These are phyloP conservation scores for Glycine soja DNA, from an alignment of 306 rosid genomes.

Conservation along the genomic window DNA sequence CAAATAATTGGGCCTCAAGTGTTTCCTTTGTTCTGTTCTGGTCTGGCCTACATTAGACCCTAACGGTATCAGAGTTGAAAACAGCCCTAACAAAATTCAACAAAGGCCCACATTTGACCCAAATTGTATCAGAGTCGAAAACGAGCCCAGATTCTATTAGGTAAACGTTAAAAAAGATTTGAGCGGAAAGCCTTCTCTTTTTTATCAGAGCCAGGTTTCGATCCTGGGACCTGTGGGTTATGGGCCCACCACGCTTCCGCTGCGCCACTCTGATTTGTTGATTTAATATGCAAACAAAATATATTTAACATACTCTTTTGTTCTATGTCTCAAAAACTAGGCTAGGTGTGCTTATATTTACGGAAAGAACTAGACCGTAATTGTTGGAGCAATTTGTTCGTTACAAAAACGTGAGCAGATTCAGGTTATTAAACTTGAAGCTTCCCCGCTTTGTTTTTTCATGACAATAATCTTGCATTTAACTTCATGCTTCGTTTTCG, in stretches of 20 bases:
- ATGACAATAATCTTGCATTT: no score
- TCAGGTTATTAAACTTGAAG: no score
- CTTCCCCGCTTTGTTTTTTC: no score
- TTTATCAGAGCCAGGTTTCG: slow-evolving; percentile 80
- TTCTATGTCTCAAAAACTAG: no score
- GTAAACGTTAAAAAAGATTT: not conserved
- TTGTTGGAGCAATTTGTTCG: not conserved
- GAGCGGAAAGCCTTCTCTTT: slow-evolving; percentile 24
- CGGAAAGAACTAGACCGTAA: not conserved
- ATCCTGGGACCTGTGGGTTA: slow-evolving; percentile 81
- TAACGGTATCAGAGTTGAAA: no score
- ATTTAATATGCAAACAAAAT: fast-evolving
- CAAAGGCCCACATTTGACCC: not conserved
- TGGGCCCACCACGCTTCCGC: slow-evolving; percentile 88
- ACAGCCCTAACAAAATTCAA: not conserved
- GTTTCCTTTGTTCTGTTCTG: not conserved
- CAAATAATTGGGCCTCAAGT: slow-evolving; percentile 19
- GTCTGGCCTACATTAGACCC: no score
- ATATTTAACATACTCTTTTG: not conserved
- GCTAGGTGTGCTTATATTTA: no score
- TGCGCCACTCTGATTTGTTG: slow-evolving; percentile 74
- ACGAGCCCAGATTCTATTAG: not conserved
- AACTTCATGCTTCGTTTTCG: no score
- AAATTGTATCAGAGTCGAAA: not conserved
- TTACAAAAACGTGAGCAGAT: not conserved